Conservation (phyloP, 148 eudicot genomes). For the Pouteria glomerata region DNA sequence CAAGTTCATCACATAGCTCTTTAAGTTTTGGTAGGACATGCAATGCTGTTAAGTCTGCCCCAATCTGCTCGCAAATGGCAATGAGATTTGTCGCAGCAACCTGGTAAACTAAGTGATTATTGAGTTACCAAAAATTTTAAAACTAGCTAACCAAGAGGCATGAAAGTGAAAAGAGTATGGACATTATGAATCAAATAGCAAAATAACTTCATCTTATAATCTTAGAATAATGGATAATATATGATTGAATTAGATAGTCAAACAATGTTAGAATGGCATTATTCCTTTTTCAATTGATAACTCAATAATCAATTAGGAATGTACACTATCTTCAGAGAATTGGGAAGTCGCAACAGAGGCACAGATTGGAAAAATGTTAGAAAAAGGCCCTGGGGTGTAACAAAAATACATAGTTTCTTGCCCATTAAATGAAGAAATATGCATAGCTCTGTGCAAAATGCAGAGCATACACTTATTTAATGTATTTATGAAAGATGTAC, state of each 20-base stretch:
- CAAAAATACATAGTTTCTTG: too few relatives aligned
- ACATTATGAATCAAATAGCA: background rate
- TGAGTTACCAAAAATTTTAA: background rate
- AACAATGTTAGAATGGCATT: too few relatives aligned
- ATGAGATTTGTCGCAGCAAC: conserved; percentile 76
- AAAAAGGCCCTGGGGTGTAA: too few relatives aligned
- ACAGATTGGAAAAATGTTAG: background rate
- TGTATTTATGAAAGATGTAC: too few relatives aligned
- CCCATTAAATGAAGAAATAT: too few relatives aligned
- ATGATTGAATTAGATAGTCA: background rate
- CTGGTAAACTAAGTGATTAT: conserved; percentile 33
- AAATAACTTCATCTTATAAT: background rate
- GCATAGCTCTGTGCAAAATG: too few relatives aligned
- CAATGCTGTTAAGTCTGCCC: conserved; percentile 76
- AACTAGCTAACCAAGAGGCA: background rate
- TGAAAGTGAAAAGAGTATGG: background rate
- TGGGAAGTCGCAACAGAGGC: background rate
- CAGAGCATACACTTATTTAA: too few relatives aligned
- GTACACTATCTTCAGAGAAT: background rate
- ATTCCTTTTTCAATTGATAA: too few relatives aligned
- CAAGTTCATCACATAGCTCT: conserved; percentile 78
- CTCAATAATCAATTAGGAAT: background rate
- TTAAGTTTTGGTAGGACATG: conserved; percentile 83
- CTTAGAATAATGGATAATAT: background rate
- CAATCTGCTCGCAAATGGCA: conserved; percentile 78